Conservation (phyloP, 352 stramenopile species). For the Pythium monospermum region DNA sequence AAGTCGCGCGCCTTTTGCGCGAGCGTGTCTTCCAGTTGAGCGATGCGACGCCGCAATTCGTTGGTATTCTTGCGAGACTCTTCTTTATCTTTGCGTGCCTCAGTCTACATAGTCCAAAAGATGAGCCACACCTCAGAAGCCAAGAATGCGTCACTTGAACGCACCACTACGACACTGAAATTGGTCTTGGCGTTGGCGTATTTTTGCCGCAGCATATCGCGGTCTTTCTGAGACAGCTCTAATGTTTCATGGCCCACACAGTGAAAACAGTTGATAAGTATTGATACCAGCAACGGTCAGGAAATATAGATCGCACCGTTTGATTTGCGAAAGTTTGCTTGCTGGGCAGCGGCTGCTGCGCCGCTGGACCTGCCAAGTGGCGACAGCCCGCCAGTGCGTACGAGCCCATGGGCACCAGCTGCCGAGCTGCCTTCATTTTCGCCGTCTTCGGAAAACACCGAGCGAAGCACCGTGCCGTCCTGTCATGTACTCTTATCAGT, state of each 20-base stretch:
- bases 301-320: background rate
- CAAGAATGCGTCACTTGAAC: slow-evolving; percentile 3
- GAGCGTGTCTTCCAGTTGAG: slow-evolving; percentile 40
- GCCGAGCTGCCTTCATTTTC: background rate
- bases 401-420: background rate
- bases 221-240: slow-evolving; percentile 54
- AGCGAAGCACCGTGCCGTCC: slow-evolving; percentile 65
- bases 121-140: no score
- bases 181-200: slow-evolving; percentile 80
- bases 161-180: slow-evolving; percentile 61
- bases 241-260: background rate
- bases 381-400: slow-evolving; percentile 15
- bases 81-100: slow-evolving; percentile 73
- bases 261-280: background rate
- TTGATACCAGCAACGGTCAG: no score
- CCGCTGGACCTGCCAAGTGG: slow-evolving; percentile 3
- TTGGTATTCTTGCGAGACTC: slow-evolving; percentile 43
- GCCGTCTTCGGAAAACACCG: slow-evolving; percentile 40
- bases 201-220: slow-evolving; percentile 68
- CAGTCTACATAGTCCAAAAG: slow-evolving; percentile 33
- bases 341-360: slow-evolving; percentile 4
- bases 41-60: slow-evolving; percentile 49
- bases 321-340: background rate
- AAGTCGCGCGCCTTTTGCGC: slow-evolving; percentile 57
- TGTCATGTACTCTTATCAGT: slow-evolving; percentile 13